Evolutionary conservation across 176 grass and related monocot species (phyloP).

Genomic region (Oryza punctata): DNA sequence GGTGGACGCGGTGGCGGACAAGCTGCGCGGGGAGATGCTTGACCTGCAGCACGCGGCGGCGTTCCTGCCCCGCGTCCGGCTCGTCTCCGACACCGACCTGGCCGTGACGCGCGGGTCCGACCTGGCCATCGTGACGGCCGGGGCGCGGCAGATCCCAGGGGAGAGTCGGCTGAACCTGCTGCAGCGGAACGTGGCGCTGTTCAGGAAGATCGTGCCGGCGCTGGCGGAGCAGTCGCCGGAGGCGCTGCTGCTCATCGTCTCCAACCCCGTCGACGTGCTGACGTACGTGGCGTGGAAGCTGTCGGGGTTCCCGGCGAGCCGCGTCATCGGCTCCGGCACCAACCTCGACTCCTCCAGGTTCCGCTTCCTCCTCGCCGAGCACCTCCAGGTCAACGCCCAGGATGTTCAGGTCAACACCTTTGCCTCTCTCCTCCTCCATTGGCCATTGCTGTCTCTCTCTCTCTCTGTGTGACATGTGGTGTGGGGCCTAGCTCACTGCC

Average conservation of each 20-base stretch:
- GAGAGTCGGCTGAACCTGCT: conserved; percentile 62
- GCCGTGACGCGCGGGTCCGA: conserved; percentile 54
- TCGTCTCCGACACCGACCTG: conserved; percentile 54
- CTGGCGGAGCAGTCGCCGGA: conserved; percentile 55
- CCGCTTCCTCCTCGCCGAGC: conserved; percentile 64
- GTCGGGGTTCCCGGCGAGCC: conserved; percentile 56
- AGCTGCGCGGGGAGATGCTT: conserved; percentile 92
- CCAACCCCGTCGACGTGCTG: conserved; percentile 78
- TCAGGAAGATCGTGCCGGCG: conserved; percentile 59
- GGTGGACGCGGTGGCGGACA: conserved; percentile 70
- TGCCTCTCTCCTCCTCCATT: neutral
- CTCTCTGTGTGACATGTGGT: too few species aligned
- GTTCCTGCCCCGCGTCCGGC: conserved; percentile 75
- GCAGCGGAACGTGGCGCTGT: conserved; percentile 63
- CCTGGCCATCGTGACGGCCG: conserved; percentile 68
- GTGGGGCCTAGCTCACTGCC: too few species aligned
- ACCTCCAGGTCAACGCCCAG: conserved; percentile 79
- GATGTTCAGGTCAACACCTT: conserved; percentile 60
- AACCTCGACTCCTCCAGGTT: conserved; percentile 79
- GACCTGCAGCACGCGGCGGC: conserved; percentile 98
- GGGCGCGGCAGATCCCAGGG: conserved; percentile 62
- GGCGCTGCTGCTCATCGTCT: conserved; percentile 64
- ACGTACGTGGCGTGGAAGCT: conserved; percentile 75
- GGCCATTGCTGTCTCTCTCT: neutral
- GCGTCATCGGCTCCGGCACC: conserved; percentile 66